phyloP scores from a whole-genome alignment of 2,329 filamentous ascomycete genomes.

The Cladosporium sp. region DNA sequence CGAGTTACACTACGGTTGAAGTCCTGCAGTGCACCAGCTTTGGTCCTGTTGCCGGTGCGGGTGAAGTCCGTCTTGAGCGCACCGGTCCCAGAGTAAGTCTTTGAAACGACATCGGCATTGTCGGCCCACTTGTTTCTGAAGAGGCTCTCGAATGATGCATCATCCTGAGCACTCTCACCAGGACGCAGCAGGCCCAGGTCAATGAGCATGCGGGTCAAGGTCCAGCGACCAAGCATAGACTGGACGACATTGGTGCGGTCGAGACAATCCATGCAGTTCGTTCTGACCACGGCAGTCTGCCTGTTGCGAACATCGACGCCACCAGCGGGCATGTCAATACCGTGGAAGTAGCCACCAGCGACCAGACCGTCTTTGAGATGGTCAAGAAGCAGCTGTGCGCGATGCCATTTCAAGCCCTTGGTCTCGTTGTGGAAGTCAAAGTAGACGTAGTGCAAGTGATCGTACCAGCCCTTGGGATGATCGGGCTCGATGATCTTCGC shows the following conservation, averaged over 20 bases:
- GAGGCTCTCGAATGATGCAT: constrained; percentile 76
- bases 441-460: constrained; percentile 91
- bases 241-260: constrained; percentile 98
- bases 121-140: constrained; percentile 99
- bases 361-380: constrained; percentile 71
- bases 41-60: constrained; percentile 84
- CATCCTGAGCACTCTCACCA: constrained; percentile 75
- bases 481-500: constrained; percentile 70
- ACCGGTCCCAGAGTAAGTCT: constrained; percentile 90
- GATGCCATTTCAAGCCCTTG: constrained; percentile 90
- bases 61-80: constrained; percentile 98
- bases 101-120: constrained; percentile 93
- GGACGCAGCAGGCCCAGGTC: constrained; percentile 75
- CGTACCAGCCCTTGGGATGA: constrained; percentile 60
- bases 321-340: constrained; percentile 72
- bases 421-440: constrained; percentile 99
- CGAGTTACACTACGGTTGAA: constrained; percentile 82
- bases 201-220: constrained; percentile 80
- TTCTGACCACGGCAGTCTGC: constrained; percentile 88
- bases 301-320: constrained; percentile 73
- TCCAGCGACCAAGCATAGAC: constrained; percentile 90
- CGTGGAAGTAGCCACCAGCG: constrained; percentile 87
- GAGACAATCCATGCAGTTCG: constrained; percentile 99
- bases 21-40: constrained; percentile 79
- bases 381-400: constrained; percentile 81